Conservation (phyloP, 305 asterid species). For the Salvia sclarea region DNA sequence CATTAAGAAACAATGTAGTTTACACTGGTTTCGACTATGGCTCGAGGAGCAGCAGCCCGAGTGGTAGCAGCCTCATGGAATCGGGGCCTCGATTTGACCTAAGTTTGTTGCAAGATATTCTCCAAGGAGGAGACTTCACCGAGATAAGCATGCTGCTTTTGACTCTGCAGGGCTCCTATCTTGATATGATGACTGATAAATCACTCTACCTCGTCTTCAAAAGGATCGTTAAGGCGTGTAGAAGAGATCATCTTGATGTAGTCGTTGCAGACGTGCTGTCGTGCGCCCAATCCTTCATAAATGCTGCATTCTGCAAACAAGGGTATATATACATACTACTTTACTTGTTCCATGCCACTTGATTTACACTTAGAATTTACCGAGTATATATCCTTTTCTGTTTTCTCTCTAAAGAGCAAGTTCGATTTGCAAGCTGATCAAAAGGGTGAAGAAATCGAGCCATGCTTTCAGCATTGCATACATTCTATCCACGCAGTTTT, state of each 20-base stretch:
- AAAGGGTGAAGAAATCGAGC: conserved; percentile 34
- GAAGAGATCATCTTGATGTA: not conserved
- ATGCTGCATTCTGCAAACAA: conserved; percentile 28
- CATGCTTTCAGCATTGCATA: conserved; percentile 28
- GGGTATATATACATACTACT: conserved; percentile 41
- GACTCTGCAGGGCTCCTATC: not conserved
- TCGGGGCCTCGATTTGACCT: not conserved
- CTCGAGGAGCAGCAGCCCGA: not conserved
- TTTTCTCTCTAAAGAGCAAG: not conserved
- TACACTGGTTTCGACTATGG: not conserved
- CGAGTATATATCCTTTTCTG: too few relatives aligned
- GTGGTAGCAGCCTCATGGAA: not conserved
- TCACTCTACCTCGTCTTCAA: conserved; percentile 19
- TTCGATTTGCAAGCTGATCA: conserved; percentile 38
- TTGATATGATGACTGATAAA: conserved; percentile 35
- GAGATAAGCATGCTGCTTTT: not conserved
- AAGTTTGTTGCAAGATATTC: conserved; percentile 18
- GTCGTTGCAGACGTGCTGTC: conserved; percentile 22
- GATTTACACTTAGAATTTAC: too few relatives aligned
- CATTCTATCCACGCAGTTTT: conserved; percentile 34
- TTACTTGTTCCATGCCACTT: too few relatives aligned
- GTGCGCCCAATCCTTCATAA: not conserved
- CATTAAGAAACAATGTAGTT: not conserved
- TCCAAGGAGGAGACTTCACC: not conserved
- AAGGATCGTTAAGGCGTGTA: conserved; percentile 30